These are phyloP conservation scores for Penicillium sp. DNA, from an alignment of 2,329 filamentous ascomycete genomes.

Conservation along the genomic window DNA sequence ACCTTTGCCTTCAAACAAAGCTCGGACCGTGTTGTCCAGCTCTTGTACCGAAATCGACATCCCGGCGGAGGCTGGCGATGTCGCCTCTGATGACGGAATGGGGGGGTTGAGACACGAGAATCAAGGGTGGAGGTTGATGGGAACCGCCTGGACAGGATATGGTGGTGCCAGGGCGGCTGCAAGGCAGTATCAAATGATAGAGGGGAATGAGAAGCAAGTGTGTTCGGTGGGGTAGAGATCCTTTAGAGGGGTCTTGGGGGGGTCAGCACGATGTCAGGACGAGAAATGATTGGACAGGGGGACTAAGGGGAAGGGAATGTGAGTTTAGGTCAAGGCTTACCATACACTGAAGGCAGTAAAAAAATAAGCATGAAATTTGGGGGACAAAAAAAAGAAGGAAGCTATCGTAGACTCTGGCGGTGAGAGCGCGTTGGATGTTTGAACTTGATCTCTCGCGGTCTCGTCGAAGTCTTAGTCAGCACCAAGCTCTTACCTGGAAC, in stretches of 20 bases:
- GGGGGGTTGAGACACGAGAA: slow-evolving; percentile 14
- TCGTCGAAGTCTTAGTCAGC: slow-evolving; percentile 12
- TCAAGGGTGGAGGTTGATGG: slow-evolving; percentile 4
- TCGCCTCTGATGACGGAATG: slow-evolving; percentile 21
- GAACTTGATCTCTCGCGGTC: background rate
- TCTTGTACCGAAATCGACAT: slow-evolving; percentile 75
- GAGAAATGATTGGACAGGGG: slow-evolving; percentile 2
- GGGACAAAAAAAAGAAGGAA: slow-evolving; percentile 5
- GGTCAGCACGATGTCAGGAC: slow-evolving; percentile 11
- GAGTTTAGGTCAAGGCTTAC: background rate
- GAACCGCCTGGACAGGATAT: slow-evolving; percentile 9
- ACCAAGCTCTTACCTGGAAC: background rate
- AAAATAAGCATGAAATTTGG: background rate
- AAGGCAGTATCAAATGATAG: slow-evolving; percentile 4
- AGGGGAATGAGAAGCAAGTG: slow-evolving; percentile 6
- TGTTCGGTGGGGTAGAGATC: slow-evolving; percentile 23
- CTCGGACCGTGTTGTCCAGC: slow-evolving; percentile 89
- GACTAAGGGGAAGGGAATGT: background rate
- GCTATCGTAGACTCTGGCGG: slow-evolving; percentile 16
- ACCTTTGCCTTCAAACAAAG: slow-evolving; percentile 95
- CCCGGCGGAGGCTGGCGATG: slow-evolving; percentile 28
- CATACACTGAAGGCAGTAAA: background rate
- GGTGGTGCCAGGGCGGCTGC: slow-evolving; percentile 12
- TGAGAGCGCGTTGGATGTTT: slow-evolving; percentile 15
- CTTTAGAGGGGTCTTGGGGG: slow-evolving; percentile 11